Evolutionary conservation across 2,329 filamentous ascomycete genomes (phyloP).

Genomic region (Aspergillus proliferans): DNA sequence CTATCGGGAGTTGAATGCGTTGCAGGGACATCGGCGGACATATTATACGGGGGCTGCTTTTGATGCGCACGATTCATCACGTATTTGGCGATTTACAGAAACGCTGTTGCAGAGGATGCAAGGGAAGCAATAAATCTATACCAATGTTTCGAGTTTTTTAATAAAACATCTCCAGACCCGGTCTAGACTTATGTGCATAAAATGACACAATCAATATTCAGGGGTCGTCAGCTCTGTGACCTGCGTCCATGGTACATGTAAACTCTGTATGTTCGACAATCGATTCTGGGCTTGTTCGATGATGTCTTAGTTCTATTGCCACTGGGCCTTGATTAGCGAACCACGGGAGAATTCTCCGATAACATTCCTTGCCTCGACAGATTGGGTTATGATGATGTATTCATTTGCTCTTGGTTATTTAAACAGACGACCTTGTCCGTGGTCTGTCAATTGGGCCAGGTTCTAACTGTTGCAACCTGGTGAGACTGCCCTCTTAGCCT

Average conservation of each 20-base stretch:
- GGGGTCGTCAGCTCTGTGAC: no score
- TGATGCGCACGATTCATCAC: slow-evolving; percentile 6
- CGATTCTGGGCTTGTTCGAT: neutral
- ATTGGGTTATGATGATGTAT: neutral
- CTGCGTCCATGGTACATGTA: neutral
- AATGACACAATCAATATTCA: no score
- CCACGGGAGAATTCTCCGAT: neutral
- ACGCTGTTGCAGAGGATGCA: neutral
- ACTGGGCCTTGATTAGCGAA: neutral
- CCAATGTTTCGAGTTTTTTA: no score
- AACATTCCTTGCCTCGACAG: neutral
- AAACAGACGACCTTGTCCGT: neutral
- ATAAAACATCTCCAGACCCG: neutral
- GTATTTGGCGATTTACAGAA: slow-evolving; percentile 1
- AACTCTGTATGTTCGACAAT: neutral
- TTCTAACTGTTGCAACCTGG: neutral
- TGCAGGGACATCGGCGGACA: slow-evolving; percentile 34
- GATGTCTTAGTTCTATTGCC: neutral
- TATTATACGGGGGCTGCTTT: slow-evolving; percentile 33
- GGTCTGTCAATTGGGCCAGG: neutral
- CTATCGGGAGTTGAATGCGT: slow-evolving; percentile 28
- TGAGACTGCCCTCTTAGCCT: neutral
- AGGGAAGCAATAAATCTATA: neutral
- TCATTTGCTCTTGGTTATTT: neutral
- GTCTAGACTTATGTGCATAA: no score